Evolutionary conservation across 2,329 filamentous ascomycete genomes (phyloP), one percentile per base, ranked within the genome.

Genomic region (Alternaria sp.): DNA sequence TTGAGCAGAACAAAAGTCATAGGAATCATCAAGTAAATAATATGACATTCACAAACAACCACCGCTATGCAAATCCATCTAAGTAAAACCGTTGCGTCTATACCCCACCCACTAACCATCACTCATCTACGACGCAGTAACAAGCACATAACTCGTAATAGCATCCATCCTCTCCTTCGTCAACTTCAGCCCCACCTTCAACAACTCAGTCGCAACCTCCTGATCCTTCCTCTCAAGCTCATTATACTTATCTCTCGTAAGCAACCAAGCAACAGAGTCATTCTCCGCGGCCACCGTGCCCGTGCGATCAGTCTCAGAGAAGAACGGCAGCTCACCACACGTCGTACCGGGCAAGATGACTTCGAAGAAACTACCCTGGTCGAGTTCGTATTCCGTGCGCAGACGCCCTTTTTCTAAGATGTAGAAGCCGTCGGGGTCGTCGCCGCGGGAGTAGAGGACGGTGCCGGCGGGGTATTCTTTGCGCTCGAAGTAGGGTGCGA

Each of bases 251-350:
- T 89, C 87, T 12, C 83, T 82, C 61, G 91, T 90, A 82, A 99
- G 86, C 65, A 91, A 81, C 96, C 96, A 99, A 6, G 91, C 88
- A 1, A 96, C 88, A 65, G 90, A 92, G 70, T 95, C 90, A 57
- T 90, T 87, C 77, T 98, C 94, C 2, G 93, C 93, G 46, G 90
- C 85, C 11, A 96, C 93, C 0, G 92, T 97, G 2, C 93, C 93
- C 5, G 94, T 98, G 17, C 96, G 87, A 56, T 88, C 85, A 2
- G 95, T 98, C 74, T 96, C 92, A 3, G 91, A 93, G 81, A 99
- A 99, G 83, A 99, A 99, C 0, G 96, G 96, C 57, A 99, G 81
- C 82, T 99, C 96, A 36, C 96, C 96, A 72, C 95, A 98, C 0
- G 96, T 97, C 2, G 96, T 96, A 15, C 96, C 96, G 0, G 94